Evolutionary conservation across 352 stramenopile genomes (phyloP).

Genomic region (Hyaloperonospora brassicae): DNA sequence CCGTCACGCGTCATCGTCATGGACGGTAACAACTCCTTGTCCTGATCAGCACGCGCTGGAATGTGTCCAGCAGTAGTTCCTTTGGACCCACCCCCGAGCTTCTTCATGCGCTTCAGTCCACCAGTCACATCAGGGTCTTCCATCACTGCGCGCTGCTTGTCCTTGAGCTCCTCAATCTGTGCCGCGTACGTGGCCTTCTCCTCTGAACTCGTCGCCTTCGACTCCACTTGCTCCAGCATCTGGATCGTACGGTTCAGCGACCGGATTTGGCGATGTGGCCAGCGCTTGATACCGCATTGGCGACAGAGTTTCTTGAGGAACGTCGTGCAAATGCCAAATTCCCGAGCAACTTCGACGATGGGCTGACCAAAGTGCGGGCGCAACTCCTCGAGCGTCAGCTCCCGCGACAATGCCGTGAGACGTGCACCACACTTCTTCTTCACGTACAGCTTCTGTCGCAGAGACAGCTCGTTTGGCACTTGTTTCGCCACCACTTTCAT

Average conservation of each 20-base stretch:
- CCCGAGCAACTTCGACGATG: slow-evolving; percentile 56
- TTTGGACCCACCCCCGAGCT: slow-evolving; percentile 18
- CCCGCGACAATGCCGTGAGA: slow-evolving; percentile 38
- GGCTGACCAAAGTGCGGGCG: slow-evolving; percentile 54
- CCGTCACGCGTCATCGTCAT: neutral
- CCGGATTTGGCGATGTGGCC: slow-evolving; percentile 60
- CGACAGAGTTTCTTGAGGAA: slow-evolving; percentile 75
- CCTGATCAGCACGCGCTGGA: slow-evolving; percentile 3
- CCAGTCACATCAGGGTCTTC: slow-evolving; percentile 50
- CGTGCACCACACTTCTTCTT: slow-evolving; percentile 34
- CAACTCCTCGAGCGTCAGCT: slow-evolving; percentile 54
- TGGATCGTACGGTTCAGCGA: slow-evolving; percentile 62
- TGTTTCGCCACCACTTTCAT: slow-evolving; percentile 36
- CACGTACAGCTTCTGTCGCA: slow-evolving; percentile 2
- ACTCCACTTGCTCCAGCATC: slow-evolving; percentile 63
- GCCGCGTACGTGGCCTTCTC: slow-evolving; percentile 43
- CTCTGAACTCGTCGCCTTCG: slow-evolving; percentile 28
- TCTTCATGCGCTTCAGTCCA: slow-evolving; percentile 61
- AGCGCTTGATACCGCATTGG: slow-evolving; percentile 52
- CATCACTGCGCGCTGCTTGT: slow-evolving; percentile 61
- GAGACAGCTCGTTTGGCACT: slow-evolving; percentile 14
- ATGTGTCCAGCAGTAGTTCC: slow-evolving; percentile 2
- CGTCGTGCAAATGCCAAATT: slow-evolving; percentile 70
- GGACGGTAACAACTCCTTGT: slow-evolving; percentile 2
- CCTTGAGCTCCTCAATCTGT: slow-evolving; percentile 55